Conservation (phyloP, 2,329 filamentous ascomycete genomes). For the Fonsecaea nubica region DNA sequence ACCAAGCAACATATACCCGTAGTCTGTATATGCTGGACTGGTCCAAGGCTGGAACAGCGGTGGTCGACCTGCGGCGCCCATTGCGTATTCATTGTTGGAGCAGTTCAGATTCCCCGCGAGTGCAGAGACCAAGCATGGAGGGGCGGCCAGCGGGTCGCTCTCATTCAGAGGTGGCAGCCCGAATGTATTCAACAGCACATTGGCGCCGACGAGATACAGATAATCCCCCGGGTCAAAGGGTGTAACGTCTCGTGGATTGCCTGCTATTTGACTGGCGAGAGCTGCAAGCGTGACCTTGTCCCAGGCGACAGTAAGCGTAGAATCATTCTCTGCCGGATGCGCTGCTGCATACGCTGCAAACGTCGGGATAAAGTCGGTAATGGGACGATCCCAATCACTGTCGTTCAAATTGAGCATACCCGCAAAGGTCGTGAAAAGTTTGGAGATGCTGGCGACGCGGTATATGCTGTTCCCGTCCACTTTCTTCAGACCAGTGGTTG, state of each 20-base stretch:
- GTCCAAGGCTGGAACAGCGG: slow-evolving; percentile 55
- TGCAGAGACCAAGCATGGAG: slow-evolving; percentile 35
- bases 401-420: slow-evolving; percentile 47
- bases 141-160: slow-evolving; percentile 10
- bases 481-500: slow-evolving; percentile 47
- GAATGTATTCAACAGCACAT: neutral
- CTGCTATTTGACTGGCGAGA: slow-evolving; percentile 56
- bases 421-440: slow-evolving; percentile 51
- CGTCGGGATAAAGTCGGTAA: slow-evolving; percentile 56
- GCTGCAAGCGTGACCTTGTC: slow-evolving; percentile 56
- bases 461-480: slow-evolving; percentile 54
- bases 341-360: slow-evolving; percentile 36
- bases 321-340: slow-evolving; percentile 36
- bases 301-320: slow-evolving; percentile 51
- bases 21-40: slow-evolving; percentile 59
- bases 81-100: slow-evolving; percentile 33
- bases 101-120: slow-evolving; percentile 5
- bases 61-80: slow-evolving; percentile 43
- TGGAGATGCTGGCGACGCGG: slow-evolving; percentile 52
- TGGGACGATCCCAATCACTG: slow-evolving; percentile 51
- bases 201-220: neutral
- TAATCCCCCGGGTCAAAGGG: slow-evolving; percentile 4
- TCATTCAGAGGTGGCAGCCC: slow-evolving; percentile 14
- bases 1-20: slow-evolving; percentile 55
- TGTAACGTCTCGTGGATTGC: slow-evolving; percentile 43